Evolutionary conservation across 192 early-diverging fungal genomes (phyloP).

Genomic region (Linnemannia exigua): DNA sequence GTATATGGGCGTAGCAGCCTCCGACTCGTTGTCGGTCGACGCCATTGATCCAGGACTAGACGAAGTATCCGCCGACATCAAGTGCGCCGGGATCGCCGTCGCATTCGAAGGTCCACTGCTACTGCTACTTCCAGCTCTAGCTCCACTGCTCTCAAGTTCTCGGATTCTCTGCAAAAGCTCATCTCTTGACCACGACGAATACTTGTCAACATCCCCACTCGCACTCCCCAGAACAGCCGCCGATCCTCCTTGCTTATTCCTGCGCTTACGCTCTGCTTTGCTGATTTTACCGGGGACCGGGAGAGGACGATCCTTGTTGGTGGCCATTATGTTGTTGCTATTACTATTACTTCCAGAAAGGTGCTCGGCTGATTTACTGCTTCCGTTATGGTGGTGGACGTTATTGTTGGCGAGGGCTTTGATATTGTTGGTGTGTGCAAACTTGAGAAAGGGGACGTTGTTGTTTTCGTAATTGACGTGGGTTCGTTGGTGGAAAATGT

Average conservation of each 20-base stretch:
- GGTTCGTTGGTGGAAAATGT: conserved; percentile 9
- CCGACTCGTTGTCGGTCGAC: conserved; percentile 15
- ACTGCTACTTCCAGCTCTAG: background rate
- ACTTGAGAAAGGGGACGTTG: conserved; percentile 42
- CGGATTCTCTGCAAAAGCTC: conserved; percentile 33
- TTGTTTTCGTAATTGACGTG: background rate
- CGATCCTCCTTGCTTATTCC: conserved; percentile 21
- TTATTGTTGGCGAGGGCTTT: conserved; percentile 9
- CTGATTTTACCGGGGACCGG: conserved; percentile 9
- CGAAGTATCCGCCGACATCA: conserved; percentile 18
- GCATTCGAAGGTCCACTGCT: background rate
- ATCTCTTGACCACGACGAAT: conserved; percentile 44
- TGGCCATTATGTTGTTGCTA: conserved; percentile 26
- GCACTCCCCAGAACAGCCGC: conserved; percentile 15
- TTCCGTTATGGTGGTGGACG: background rate
- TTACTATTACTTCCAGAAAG: background rate
- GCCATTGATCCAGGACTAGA: conserved; percentile 12
- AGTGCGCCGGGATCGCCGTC: conserved; percentile 15
- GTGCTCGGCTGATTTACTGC: background rate
- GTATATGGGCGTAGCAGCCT: conserved; percentile 5
- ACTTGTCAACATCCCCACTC: conserved; percentile 37
- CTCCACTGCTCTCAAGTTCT: conserved; percentile 26
- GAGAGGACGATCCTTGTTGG: conserved; percentile 46
- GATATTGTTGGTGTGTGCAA: conserved; percentile 18
- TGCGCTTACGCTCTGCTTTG: conserved; percentile 41